These are phyloP conservation scores for Cutaneotrichosporon mucoides DNA, from an alignment of 1,284 basidiomycete species.

Conservation along the genomic window DNA sequence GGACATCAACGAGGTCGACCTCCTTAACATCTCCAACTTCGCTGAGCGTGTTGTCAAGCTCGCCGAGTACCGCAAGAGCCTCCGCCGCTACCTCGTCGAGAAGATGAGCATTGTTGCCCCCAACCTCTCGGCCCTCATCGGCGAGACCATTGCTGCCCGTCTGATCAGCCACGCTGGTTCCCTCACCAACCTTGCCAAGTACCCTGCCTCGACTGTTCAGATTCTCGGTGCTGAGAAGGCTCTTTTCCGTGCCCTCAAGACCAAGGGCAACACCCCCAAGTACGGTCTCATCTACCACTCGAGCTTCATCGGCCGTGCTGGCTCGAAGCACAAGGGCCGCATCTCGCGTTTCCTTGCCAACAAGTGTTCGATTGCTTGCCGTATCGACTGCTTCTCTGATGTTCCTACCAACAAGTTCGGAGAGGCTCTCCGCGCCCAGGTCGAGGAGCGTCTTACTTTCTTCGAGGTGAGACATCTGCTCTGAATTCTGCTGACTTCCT, in stretches of 20 bases:
- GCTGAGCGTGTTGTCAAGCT: constrained; percentile 87
- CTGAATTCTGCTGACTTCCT: too few relatives aligned
- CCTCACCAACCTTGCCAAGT: constrained; percentile 94
- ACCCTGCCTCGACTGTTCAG: constrained; percentile 96
- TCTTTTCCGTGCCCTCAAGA: constrained; percentile 95
- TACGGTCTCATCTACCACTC: constrained; percentile 93
- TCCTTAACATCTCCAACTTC: constrained; percentile 94
- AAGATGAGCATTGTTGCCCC: constrained; percentile 99
- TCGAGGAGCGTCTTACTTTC: constrained; percentile 92
- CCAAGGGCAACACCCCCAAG: constrained; percentile 98
- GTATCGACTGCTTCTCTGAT: constrained; percentile 96
- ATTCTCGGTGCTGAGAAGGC: constrained; percentile 98
- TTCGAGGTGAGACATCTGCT: constrained; percentile 59
- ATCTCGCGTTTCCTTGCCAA: constrained; percentile 98
- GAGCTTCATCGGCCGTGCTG: constrained; percentile 92
- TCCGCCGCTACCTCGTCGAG: constrained; percentile 85
- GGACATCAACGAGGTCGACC: constrained; percentile 85
- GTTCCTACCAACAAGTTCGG: constrained; percentile 90
- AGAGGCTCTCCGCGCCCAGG: constrained; percentile 86
- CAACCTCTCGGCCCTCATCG: constrained; percentile 87
- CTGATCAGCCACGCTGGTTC: constrained; percentile 97
- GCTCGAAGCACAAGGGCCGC: constrained; percentile 93
- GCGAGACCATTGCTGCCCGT: constrained; percentile 91
- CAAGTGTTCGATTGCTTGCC: constrained; percentile 96
- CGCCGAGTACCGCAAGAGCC: constrained; percentile 87